Percentiles rank a stretch among this genome's conserved stretches.
phyloP scores from a whole-genome alignment of 768 basidiomycete genomes.

The Leccinum boreale region DNA sequence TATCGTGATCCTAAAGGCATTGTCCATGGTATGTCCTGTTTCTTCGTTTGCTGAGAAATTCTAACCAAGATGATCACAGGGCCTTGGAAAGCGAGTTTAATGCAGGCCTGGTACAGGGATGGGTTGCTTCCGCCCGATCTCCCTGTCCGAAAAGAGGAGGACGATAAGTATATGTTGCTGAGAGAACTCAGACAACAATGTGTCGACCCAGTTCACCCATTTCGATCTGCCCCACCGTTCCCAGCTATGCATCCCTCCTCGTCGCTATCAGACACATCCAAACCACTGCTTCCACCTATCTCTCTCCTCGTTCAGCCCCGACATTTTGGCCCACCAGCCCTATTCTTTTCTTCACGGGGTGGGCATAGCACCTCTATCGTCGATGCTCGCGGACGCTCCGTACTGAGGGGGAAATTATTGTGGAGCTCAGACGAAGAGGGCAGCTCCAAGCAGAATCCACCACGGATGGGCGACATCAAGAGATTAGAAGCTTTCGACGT shows the following conservation, averaged over 20 bases:
- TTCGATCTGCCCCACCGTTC: conserved; percentile 48
- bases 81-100: conserved; percentile 83
- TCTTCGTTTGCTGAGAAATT: background rate
- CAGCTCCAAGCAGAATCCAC: conserved; percentile 31
- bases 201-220: conserved; percentile 79
- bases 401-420: conserved; percentile 73
- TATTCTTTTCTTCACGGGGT: conserved; percentile 87
- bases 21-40: conserved; percentile 59
- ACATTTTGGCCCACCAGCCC: conserved; percentile 82
- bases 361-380: conserved; percentile 88
- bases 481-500: conserved; percentile 82
- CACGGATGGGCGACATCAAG: conserved; percentile 78
- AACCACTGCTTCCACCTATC: conserved; percentile 65
- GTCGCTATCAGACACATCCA: conserved; percentile 36
- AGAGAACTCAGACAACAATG: conserved; percentile 75
- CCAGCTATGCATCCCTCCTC: conserved; percentile 29
- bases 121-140: conserved; percentile 79
- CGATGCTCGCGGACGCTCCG: conserved; percentile 80
- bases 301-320: conserved; percentile 75
- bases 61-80: conserved; percentile 41
- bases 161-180: conserved; percentile 61
- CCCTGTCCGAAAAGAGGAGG: conserved; percentile 76
- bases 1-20: conserved; percentile 81
- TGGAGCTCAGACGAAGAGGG: conserved; percentile 70
- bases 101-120: conserved; percentile 90